Conservation (phyloP, 345 rosid species). For the Kandelia obovata region DNA sequence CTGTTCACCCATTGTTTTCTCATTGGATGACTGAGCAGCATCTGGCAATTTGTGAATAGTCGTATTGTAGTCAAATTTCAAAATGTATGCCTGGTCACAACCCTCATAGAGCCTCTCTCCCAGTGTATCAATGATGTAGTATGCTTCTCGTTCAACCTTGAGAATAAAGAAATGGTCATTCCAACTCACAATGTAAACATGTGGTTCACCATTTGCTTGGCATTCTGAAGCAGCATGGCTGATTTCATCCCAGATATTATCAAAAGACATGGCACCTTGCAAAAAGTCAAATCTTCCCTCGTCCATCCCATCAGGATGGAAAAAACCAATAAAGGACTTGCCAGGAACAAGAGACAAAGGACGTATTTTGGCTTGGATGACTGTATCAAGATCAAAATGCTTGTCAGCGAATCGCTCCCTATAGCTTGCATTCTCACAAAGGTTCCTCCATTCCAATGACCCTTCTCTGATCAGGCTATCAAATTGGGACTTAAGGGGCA, state of each 20-base stretch:
- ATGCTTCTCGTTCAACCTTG: slow-evolving; percentile 76
- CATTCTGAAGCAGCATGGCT: slow-evolving; percentile 46
- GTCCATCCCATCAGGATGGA: slow-evolving; percentile 79
- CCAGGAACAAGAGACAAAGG: slow-evolving; percentile 59
- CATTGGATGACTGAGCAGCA: slow-evolving; percentile 35
- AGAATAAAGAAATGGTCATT: slow-evolving; percentile 95
- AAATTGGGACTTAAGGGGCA: slow-evolving; percentile 91
- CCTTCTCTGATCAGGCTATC: slow-evolving; percentile 91
- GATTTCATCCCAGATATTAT: slow-evolving; percentile 92
- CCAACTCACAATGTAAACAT: slow-evolving; percentile 91
- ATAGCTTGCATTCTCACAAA: slow-evolving; percentile 74
- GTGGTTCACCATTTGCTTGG: slow-evolving; percentile 42
- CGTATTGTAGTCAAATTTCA: slow-evolving; percentile 69
- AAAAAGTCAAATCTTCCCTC: slow-evolving; percentile 72
- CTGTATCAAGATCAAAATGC: slow-evolving; percentile 93
- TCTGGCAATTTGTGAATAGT: slow-evolving; percentile 44
- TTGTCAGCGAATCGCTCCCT: slow-evolving; percentile 78
- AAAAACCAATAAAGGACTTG: slow-evolving; percentile 88
- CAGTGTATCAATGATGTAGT: slow-evolving; percentile 81
- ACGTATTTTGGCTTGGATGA: slow-evolving; percentile 79
- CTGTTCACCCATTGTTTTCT: slow-evolving; percentile 39
- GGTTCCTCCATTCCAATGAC: slow-evolving; percentile 89
- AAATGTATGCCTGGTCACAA: slow-evolving; percentile 85
- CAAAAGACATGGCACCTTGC: slow-evolving; percentile 88
- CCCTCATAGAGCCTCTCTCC: slow-evolving; percentile 99